phyloP scores from a whole-genome alignment of 306 rosid genomes.

The Gleditsia sinensis region DNA sequence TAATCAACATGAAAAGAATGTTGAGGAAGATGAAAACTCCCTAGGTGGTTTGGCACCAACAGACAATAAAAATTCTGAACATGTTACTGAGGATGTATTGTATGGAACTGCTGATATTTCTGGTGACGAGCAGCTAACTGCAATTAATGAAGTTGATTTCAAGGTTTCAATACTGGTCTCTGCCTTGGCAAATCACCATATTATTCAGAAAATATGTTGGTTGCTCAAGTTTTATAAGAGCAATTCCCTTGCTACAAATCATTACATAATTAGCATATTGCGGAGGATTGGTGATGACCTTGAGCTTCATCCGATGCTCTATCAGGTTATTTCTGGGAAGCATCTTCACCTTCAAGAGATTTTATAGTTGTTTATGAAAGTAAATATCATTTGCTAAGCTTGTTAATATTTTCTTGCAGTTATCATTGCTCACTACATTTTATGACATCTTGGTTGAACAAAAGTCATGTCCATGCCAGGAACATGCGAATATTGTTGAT shows the following conservation, averaged over 20 bases:
- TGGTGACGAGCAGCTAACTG: conserved; percentile 68
- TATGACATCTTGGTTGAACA: conserved; percentile 79
- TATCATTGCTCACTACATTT: conserved; percentile 76
- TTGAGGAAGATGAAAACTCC: conserved; percentile 36
- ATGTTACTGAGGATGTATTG: conserved; percentile 50
- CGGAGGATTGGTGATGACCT: conserved; percentile 79
- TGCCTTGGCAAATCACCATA: conserved; percentile 69
- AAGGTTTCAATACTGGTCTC: conserved; percentile 73
- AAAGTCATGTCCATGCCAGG: conserved; percentile 67
- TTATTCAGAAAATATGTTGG: conserved; percentile 89
- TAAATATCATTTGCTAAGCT: conserved; percentile 25
- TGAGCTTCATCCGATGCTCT: conserved; percentile 88
- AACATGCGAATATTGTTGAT: conserved; percentile 62
- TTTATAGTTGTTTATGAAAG: conserved; percentile 23
- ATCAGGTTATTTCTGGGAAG: conserved; percentile 67
- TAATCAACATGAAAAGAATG: conserved; percentile 33
- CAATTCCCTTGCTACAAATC: conserved; percentile 72
- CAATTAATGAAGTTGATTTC: conserved; percentile 81
- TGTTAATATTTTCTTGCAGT: conserved; percentile 55
- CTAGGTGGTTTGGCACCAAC: conserved; percentile 36
- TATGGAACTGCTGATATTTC: conserved; percentile 59
- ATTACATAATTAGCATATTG: conserved; percentile 74
- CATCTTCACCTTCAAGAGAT: conserved; percentile 24
- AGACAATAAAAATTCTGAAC: conserved; percentile 39
- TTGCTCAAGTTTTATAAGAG: conserved; percentile 93